These are phyloP conservation scores for Solanum boliviense DNA, from an alignment of 257 asterid genomes.

Conservation along the genomic window DNA sequence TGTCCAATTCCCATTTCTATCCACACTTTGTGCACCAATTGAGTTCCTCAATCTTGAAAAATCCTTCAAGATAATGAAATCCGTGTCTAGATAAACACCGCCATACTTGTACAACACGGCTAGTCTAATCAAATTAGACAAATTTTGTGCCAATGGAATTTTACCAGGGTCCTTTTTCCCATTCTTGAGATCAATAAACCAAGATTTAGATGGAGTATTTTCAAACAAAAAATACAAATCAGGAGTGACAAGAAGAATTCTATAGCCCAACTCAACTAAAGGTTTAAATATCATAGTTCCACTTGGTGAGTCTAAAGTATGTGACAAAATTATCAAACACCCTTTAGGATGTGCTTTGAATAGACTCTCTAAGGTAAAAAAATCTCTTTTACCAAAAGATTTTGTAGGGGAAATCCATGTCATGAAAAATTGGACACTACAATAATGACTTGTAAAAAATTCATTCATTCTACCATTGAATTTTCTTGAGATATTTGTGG, in stretches of 20 bases:
- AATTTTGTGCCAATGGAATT: conserved; percentile 48
- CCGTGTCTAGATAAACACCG: conserved; percentile 57
- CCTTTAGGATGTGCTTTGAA: conserved; percentile 38
- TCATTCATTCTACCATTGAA: conserved; percentile 2
- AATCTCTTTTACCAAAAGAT: conserved; percentile 28
- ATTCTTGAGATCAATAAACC: conserved; percentile 39
- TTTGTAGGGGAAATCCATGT: conserved; percentile 14
- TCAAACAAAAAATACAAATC: conserved; percentile 21
- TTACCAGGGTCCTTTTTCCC: conserved; percentile 42
- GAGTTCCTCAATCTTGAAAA: conserved; percentile 41
- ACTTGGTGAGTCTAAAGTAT: conserved; percentile 34
- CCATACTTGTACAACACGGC: conserved; percentile 55
- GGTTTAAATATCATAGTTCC: conserved; percentile 31
- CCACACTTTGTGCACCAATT: conserved; percentile 54
- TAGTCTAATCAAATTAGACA: conserved; percentile 57
- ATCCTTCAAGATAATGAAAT: conserved; percentile 47
- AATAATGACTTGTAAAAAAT: not conserved
- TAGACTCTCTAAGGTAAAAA: conserved; percentile 37
- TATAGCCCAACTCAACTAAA: conserved; percentile 29
- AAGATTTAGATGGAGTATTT: conserved; percentile 40
- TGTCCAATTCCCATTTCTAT: conserved; percentile 42
- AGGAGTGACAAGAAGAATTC: conserved; percentile 29
- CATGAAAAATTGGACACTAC: conserved; percentile 16
- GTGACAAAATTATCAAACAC: conserved; percentile 49
- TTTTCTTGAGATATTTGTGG: not conserved